Evolutionary conservation across 805 yeast genomes (phyloP).

Genomic region (Wickerhamiella sergipiensis): DNA sequence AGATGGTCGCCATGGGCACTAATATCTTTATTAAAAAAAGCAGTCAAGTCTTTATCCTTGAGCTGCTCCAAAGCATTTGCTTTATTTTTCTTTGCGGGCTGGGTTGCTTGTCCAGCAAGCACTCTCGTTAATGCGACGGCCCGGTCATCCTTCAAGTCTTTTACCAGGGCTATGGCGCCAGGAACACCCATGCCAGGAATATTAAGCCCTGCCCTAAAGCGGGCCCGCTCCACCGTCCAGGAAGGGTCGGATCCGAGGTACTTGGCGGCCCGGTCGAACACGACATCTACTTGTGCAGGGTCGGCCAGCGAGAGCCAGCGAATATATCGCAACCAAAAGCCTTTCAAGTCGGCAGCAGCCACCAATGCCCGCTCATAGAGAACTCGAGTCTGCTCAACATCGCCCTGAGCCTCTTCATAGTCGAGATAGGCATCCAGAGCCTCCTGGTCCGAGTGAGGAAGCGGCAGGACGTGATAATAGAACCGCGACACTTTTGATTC

Average conservation of each 20-base stretch:
- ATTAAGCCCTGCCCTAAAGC: conserved; percentile 4
- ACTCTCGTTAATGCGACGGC: not conserved
- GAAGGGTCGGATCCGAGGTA: not conserved
- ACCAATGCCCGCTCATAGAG: conserved; percentile 58
- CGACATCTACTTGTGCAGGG: not conserved
- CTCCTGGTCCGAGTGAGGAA: conserved; percentile 32
- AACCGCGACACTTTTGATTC: conserved; percentile 53
- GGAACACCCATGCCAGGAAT: not conserved
- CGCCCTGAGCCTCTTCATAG: conserved; percentile 32
- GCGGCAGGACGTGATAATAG: conserved; percentile 40
- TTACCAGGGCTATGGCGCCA: not conserved
- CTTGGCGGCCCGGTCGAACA: not conserved
- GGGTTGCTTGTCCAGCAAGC: not conserved
- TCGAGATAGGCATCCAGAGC: conserved; percentile 57
- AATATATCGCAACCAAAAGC: conserved; percentile 58
- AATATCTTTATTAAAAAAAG: conserved; percentile 1
- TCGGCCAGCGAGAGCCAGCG: conserved; percentile 30
- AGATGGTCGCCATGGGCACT: not conserved
- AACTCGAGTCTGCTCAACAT: conserved; percentile 24
- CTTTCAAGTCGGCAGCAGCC: conserved; percentile 40
- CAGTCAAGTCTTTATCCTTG: not conserved
- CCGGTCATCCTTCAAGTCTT: too few species aligned
- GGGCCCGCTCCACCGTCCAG: conserved; percentile 1
- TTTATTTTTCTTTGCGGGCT: not conserved
- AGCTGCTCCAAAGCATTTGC: not conserved